These are phyloP conservation scores for Pseudozyma hubeiensis DNA, from an alignment of 1,284 basidiomycete species.

Conservation along the genomic window DNA sequence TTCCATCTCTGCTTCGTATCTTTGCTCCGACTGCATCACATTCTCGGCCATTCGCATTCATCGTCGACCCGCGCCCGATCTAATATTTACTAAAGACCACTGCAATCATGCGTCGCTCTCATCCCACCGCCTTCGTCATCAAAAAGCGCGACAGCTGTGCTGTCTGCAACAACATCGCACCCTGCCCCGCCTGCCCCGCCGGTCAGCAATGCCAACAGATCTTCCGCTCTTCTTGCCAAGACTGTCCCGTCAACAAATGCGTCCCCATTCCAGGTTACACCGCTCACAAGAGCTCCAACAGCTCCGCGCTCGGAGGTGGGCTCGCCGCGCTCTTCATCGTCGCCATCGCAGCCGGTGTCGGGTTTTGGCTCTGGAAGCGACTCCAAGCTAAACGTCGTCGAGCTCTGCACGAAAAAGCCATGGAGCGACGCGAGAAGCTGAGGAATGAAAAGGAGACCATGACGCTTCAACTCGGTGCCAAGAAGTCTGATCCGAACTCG, in stretches of 20 bases:
- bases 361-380: conserved; percentile 41
- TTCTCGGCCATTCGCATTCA: too few species aligned
- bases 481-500: conserved; percentile 10
- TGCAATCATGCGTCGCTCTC: conserved; percentile 18
- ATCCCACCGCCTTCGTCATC: conserved; percentile 30
- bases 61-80: too few species aligned
- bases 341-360: conserved; percentile 18
- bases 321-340: conserved; percentile 43
- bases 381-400: conserved; percentile 29
- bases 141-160: conserved; percentile 48
- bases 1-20: background rate
- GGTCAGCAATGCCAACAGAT: conserved; percentile 51
- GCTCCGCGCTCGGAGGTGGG: conserved; percentile 48
- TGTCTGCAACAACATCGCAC: conserved; percentile 46
- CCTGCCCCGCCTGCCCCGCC: conserved; percentile 39
- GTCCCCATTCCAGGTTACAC: conserved; percentile 26
- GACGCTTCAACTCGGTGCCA: conserved; percentile 37
- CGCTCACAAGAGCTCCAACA: conserved; percentile 10
- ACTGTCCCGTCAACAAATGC: conserved; percentile 53
- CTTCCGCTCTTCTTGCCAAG: conserved; percentile 47
- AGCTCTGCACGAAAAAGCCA: conserved; percentile 35
- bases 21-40: background rate
- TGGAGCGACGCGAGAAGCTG: conserved; percentile 38
- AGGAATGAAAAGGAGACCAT: conserved; percentile 38
- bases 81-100: too few species aligned